A percentile compares a stretch with the other conserved stretches of the same genome.
These are phyloP conservation scores for Mortierella sp. DNA, from an alignment of 371 early-diverging fungal species.

Conservation along the genomic window DNA sequence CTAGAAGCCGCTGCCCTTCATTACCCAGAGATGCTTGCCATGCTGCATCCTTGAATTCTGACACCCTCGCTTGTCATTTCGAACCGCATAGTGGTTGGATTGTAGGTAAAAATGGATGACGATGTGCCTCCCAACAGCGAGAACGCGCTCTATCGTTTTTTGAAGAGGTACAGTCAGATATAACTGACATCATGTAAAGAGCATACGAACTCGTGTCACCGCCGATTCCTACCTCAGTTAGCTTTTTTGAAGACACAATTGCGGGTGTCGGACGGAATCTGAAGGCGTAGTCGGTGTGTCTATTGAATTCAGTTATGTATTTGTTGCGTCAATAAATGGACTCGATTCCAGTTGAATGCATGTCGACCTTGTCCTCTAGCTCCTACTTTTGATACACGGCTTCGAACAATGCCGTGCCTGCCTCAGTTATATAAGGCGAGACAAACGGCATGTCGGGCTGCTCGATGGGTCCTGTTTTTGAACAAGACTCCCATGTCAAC, in stretches of 20 bases:
- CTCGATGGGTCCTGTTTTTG: conserved; percentile 14
- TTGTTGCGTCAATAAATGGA: too few species aligned
- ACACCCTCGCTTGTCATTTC: conserved; percentile 33
- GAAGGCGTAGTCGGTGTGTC: conserved; percentile 50
- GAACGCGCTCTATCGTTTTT: conserved; percentile 30
- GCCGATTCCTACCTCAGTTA: conserved; percentile 15
- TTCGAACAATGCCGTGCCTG: conserved; percentile 48
- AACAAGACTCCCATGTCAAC: conserved; percentile 28
- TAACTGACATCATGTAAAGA: background rate
- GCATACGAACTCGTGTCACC: too few species aligned
- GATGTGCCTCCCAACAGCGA: conserved; percentile 30
- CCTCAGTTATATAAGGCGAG: conserved; percentile 61
- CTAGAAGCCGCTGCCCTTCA: too few species aligned
- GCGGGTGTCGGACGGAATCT: conserved; percentile 44
- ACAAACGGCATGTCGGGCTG: conserved; percentile 17
- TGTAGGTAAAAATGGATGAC: conserved; percentile 32
- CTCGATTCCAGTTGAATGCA: background rate
- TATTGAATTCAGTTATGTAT: too few species aligned
- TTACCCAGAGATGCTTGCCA: conserved; percentile 42
- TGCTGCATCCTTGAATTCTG: conserved; percentile 60
- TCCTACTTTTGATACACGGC: conserved; percentile 52
- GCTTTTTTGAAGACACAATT: conserved; percentile 8
- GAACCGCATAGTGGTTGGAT: conserved; percentile 25
- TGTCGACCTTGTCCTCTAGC: too few species aligned
- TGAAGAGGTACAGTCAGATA: background rate